These are phyloP conservation scores for Prototheca cutis DNA, from an alignment of 163 green algal genomes.

Conservation along the genomic window DNA sequence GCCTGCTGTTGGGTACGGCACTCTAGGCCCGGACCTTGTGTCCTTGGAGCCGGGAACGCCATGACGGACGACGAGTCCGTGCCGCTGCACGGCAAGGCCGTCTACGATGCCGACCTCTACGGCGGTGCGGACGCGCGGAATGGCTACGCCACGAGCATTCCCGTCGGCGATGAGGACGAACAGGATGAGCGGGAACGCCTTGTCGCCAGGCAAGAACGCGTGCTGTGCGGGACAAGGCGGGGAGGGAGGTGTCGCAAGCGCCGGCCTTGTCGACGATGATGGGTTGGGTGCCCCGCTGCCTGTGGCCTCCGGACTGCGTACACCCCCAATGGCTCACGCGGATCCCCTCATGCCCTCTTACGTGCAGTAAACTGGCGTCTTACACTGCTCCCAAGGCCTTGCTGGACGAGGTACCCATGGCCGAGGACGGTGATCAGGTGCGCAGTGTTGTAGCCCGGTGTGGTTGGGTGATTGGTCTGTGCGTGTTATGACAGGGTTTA, in stretches of 20 bases:
- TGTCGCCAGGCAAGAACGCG: constrained; percentile 27
- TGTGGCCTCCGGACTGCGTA: too few relatives aligned
- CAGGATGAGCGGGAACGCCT: constrained; percentile 41
- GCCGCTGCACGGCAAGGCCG: constrained; percentile 27
- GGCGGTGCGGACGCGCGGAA: neutral
- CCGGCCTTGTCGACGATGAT: too few relatives aligned
- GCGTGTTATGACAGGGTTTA: too few relatives aligned
- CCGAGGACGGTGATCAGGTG: constrained; percentile 40
- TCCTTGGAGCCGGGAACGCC: neutral
- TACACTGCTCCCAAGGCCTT: constrained; percentile 65
- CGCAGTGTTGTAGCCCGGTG: too few relatives aligned
- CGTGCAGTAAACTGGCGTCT: constrained; percentile 56
- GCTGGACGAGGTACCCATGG: constrained; percentile 38
- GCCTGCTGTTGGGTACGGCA: too few relatives aligned
- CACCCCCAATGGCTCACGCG: too few relatives aligned
- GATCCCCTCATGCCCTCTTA: neutral
- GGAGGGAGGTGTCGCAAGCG: too few relatives aligned
- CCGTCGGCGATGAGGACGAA: constrained; percentile 42
- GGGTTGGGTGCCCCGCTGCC: too few relatives aligned
- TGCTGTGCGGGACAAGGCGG: too few relatives aligned
- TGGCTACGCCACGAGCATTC: constrained; percentile 11
- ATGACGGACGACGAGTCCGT: constrained; percentile 21
- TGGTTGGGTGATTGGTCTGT: too few relatives aligned
- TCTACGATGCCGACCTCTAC: constrained; percentile 62
- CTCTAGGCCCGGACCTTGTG: constrained; percentile 1